These are phyloP conservation scores for Calonectria pseudoreteaudii DNA, from an alignment of 2,329 filamentous ascomycete species.

Conservation along the genomic window DNA sequence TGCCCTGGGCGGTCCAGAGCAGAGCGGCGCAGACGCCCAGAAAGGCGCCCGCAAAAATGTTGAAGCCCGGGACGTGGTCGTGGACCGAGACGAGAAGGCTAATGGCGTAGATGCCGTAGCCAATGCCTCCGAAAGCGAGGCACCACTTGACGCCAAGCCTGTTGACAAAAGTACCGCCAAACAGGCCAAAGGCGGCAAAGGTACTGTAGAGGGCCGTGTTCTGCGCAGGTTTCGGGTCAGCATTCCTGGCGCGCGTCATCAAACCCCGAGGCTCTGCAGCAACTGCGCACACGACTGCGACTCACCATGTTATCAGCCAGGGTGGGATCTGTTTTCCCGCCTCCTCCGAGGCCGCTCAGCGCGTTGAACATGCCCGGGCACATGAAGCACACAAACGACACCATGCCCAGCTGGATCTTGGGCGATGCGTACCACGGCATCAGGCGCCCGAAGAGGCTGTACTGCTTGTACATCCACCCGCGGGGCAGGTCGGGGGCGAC, in stretches of 20 bases:
- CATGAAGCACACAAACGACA: constrained; percentile 67
- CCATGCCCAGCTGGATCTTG: constrained; percentile 76
- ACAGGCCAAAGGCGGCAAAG: constrained; percentile 73
- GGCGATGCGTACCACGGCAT: constrained; percentile 77
- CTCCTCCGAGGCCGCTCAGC: constrained; percentile 72
- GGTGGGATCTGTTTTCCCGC: constrained; percentile 61
- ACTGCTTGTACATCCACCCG: constrained; percentile 39
- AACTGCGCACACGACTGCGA: neutral
- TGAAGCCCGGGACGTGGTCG: constrained; percentile 54
- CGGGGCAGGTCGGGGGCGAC: constrained; percentile 27
- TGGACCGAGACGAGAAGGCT: constrained; percentile 78
- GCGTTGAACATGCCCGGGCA: constrained; percentile 82
- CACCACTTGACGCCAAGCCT: constrained; percentile 38
- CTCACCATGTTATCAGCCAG: constrained; percentile 52
- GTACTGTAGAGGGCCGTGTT: constrained; percentile 77
- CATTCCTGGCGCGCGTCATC: neutral
- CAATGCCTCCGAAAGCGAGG: constrained; percentile 50
- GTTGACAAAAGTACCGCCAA: constrained; percentile 79
- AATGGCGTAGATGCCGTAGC: constrained; percentile 72
- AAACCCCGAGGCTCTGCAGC: neutral
- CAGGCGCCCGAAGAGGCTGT: constrained; percentile 31
- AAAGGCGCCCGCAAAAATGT: constrained; percentile 80
- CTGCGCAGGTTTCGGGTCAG: constrained; percentile 18
- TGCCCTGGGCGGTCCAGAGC: constrained; percentile 85
- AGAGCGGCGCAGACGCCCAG: constrained; percentile 83